Base-by-base conservation (phyloP, 495 filamentous ascomycete species). In the Lichina pygmaea region DNA sequence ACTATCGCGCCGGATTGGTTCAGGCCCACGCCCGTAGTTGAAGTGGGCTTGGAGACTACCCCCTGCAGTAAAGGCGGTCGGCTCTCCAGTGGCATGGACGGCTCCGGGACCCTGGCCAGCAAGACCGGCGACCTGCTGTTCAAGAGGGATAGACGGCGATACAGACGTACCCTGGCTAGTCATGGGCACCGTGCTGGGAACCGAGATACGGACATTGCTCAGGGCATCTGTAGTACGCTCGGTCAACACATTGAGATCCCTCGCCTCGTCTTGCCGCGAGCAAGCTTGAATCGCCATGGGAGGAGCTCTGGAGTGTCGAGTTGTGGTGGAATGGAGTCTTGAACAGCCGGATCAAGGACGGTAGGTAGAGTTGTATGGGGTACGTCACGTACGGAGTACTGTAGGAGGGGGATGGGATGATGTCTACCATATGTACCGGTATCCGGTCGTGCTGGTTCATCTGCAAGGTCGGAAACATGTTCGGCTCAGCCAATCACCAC, bases 1-100 rank as follows among this genome's bases (percentile, higher is more conserved):
- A 51, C 72, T 74, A 49, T 77, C 77, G 34, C 73, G 65, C 16
- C 67, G 64, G 30, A 72, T 37, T 7, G 54, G 60, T 44, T 54
- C 51, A 41, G 52, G 55, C 12, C 52, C 54, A 32, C 46, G 44
- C 41, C 50, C 49, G 47, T 47, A 48, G 3, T 48, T 51, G 37
- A 45, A 43, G n/a, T 46, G 44, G 15, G 46, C 8, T 32, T 16
- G 11, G 11, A 24, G 24, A 24, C 24, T 24, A 24, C 24, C 24
- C 2, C 24, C 24, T 24, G 24, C 1, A 24, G 1, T 24, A 4
- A 24, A 24, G 24, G 24, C 4, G 4, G 24, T 24, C 24, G 24
- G 24, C 24, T 24, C 24, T 24, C 24, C 31, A 30, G n/a, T 42
- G 45, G n/a, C 44, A 41, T 1, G 31, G 49, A 4, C 37, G 33